A percentile compares a stretch with the other conserved stretches of the same genome.
Evolutionary conservation across 129 eudicot species (phyloP).

Genomic region (sunflower (Helianthus annuus)): DNA sequence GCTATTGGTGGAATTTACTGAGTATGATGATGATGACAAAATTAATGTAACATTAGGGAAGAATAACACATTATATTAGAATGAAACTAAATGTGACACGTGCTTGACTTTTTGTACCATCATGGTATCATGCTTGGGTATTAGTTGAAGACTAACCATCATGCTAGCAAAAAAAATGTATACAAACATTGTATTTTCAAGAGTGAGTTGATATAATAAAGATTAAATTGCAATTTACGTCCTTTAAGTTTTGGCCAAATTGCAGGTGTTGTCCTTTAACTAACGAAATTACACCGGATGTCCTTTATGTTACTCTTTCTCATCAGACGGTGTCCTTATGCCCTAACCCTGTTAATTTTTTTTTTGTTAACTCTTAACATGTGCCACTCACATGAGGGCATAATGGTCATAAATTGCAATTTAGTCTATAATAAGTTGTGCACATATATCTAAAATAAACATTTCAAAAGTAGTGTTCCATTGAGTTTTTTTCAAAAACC

Average conservation of each 20-base stretch:
- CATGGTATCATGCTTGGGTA: neutral
- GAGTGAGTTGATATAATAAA: too few relatives aligned
- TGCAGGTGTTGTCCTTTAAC: too few relatives aligned
- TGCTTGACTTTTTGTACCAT: neutral
- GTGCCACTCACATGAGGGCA: too few relatives aligned
- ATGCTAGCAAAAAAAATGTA: conserved; percentile 2
- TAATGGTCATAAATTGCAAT: too few relatives aligned
- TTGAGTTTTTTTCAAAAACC: neutral
- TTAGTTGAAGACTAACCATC: neutral
- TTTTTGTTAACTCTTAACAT: too few relatives aligned
- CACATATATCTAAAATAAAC: conserved; percentile 6
- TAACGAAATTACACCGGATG: too few relatives aligned
- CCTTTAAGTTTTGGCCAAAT: too few relatives aligned
- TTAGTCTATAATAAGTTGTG: neutral
- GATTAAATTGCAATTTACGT: too few relatives aligned
- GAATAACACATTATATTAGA: neutral
- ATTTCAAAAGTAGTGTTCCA: neutral
- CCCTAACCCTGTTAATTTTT: too few relatives aligned
- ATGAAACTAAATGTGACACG: neutral
- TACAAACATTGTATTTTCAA: neutral
- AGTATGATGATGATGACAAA: neutral
- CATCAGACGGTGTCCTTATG: too few relatives aligned
- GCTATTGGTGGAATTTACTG: too few relatives aligned
- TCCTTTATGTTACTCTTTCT: too few relatives aligned
- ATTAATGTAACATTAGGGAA: conserved; percentile 6